phyloP scores from a whole-genome alignment of 2,329 filamentous ascomycete species.

The Calonectria crousiana region DNA sequence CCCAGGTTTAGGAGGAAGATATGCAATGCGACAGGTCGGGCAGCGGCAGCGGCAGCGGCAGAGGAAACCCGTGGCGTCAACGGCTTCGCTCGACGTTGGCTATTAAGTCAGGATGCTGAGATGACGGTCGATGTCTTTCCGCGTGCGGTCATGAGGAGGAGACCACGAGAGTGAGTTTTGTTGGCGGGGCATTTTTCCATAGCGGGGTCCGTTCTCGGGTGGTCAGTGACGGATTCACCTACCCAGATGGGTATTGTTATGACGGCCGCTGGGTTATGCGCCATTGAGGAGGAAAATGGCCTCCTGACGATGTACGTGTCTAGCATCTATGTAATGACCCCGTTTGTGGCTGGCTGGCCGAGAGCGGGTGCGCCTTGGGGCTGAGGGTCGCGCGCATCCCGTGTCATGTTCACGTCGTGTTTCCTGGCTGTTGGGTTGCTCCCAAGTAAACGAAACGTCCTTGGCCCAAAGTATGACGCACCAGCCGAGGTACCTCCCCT shows the following conservation, averaged over 20 bases:
- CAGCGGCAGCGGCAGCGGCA: not conserved
- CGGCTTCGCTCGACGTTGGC: not conserved
- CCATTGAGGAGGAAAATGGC: not conserved
- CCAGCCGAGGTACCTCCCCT: conserved; percentile 5
- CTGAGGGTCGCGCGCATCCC: not conserved
- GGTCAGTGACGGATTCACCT: conserved; percentile 31
- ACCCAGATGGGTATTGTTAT: conserved; percentile 26
- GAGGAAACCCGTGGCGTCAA: not conserved
- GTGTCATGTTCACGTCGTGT: not conserved
- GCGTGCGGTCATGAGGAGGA: conserved; percentile 33
- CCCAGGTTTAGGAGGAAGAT: conserved; percentile 2
- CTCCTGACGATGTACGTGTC: not conserved
- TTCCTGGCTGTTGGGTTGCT: not conserved
- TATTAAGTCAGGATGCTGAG: not conserved
- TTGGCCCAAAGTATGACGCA: not conserved
- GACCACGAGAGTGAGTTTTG: conserved; percentile 38
- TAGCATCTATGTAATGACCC: not conserved
- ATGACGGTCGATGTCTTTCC: not conserved
- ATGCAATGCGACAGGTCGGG: not conserved
- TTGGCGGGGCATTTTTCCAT: conserved; percentile 43
- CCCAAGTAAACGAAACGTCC: not conserved
- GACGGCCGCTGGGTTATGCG: not conserved
- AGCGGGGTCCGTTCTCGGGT: conserved; percentile 43
- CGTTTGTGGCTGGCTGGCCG: not conserved
- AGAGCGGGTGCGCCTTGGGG: not conserved